Conservation (phyloP, 306 rosid genomes). For the Aeschynomene evenia region DNA sequence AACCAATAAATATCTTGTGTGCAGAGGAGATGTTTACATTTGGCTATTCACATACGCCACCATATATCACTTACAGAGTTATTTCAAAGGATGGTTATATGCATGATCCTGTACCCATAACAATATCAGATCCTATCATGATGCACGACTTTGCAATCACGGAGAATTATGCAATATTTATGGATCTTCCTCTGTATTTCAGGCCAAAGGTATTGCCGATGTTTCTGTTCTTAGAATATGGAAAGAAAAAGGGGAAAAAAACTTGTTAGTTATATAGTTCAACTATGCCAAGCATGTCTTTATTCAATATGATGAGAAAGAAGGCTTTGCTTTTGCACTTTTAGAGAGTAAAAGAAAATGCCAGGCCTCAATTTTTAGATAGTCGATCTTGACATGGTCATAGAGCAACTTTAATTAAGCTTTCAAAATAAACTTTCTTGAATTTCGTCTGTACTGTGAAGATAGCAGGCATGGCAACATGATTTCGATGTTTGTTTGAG, state of each 20-base stretch:
- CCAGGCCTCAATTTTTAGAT: neutral
- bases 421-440: neutral
- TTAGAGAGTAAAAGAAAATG: neutral
- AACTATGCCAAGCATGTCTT: neutral
- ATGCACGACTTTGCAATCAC: constrained; percentile 98
- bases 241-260: neutral
- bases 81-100: constrained; percentile 85
- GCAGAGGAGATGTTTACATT: constrained; percentile 98
- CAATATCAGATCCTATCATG: constrained; percentile 82
- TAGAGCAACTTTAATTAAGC: neutral
- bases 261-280: neutral
- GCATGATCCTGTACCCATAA: constrained; percentile 94
- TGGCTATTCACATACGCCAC: constrained; percentile 82
- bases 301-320: neutral
- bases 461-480: neutral
- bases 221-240: constrained; percentile 1
- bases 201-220: constrained; percentile 71
- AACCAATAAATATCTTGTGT: constrained; percentile 34
- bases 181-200: constrained; percentile 91
- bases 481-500: neutral
- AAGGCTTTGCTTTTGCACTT: neutral
- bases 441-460: neutral
- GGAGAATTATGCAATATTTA: constrained; percentile 76
- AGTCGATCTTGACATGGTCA: neutral
- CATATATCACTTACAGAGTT: constrained; percentile 90